Conservation (phyloP, 2,329 filamentous ascomycete genomes). For the Ceratocystis albifundus region DNA sequence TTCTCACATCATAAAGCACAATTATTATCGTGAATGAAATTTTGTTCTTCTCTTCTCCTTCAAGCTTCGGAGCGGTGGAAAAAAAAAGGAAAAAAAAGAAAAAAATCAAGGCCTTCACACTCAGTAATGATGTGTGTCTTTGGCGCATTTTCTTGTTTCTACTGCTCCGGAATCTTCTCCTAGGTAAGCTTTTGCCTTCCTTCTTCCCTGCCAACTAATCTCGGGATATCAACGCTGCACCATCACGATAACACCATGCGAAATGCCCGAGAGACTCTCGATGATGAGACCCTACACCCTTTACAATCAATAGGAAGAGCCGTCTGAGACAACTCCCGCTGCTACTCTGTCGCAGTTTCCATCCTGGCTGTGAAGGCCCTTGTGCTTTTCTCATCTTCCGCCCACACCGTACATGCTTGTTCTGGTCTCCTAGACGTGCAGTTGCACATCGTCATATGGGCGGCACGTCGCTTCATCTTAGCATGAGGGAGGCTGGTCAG, state of each 20-base stretch:
- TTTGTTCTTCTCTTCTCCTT: neutral
- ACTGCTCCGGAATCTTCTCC: neutral
- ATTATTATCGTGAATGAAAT: neutral
- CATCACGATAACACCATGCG: neutral
- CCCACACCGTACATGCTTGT: slow-evolving; percentile 18
- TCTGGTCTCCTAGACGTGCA: slow-evolving; percentile 24
- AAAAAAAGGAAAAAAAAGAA: no score
- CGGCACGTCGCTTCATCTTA: slow-evolving; percentile 17
- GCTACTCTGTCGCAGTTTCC: slow-evolving; percentile 24
- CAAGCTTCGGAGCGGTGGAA: neutral
- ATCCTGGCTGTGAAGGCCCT: slow-evolving; percentile 24
- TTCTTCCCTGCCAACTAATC: neutral
- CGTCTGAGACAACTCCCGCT: slow-evolving; percentile 31
- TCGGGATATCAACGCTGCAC: neutral
- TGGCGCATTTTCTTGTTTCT: neutral
- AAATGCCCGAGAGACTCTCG: slow-evolving; percentile 14
- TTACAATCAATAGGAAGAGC: slow-evolving; percentile 33
- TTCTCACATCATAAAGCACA: neutral
- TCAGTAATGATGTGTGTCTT: neutral
- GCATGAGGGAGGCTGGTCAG: slow-evolving; percentile 9
- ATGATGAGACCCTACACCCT: slow-evolving; percentile 33
- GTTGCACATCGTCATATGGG: slow-evolving; percentile 31
- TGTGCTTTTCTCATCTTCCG: slow-evolving; percentile 22
- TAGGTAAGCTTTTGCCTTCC: slow-evolving; percentile 5
- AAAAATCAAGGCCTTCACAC: neutral